These are phyloP conservation scores for Cordyceps sp. DNA, from an alignment of 2,329 filamentous ascomycete genomes.

Conservation along the genomic window DNA sequence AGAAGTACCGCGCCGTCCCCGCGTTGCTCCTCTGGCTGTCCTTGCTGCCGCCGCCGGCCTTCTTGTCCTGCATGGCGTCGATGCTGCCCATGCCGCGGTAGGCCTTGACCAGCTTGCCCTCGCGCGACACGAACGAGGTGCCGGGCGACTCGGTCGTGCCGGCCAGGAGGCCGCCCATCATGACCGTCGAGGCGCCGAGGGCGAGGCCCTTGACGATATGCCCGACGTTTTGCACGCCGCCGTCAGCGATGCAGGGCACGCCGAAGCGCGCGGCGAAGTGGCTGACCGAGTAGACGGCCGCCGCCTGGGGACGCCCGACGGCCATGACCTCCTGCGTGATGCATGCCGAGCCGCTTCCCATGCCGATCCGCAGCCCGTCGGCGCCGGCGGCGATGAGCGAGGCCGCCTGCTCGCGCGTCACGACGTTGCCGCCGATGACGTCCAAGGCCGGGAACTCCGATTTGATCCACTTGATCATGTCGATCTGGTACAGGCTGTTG, in stretches of 20 bases:
- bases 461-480: constrained; percentile 97
- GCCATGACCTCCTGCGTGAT: constrained; percentile 99
- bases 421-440: constrained; percentile 96
- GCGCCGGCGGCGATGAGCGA: constrained; percentile 82
- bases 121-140: constrained; percentile 87
- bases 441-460: constrained; percentile 69
- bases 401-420: constrained; percentile 92
- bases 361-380: constrained; percentile 93
- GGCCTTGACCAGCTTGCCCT: constrained; percentile 96
- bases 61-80: constrained; percentile 99
- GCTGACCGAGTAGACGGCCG: constrained; percentile 79
- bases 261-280: constrained; percentile 84
- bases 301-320: constrained; percentile 88
- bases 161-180: constrained; percentile 97
- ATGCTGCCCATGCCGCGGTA: constrained; percentile 99
- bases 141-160: constrained; percentile 96
- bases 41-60: constrained; percentile 60
- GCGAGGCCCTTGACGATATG: constrained; percentile 98
- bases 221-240: constrained; percentile 94
- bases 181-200: constrained; percentile 85
- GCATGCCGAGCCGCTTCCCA: constrained; percentile 95
- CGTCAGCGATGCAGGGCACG: constrained; percentile 94
- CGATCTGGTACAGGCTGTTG: constrained; percentile 96
- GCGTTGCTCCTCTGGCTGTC: constrained; percentile 73
- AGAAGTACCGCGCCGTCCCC: constrained; percentile 95